Conservation (phyloP, 2,329 filamentous ascomycete genomes). For the Botryotinia narcissicola region DNA sequence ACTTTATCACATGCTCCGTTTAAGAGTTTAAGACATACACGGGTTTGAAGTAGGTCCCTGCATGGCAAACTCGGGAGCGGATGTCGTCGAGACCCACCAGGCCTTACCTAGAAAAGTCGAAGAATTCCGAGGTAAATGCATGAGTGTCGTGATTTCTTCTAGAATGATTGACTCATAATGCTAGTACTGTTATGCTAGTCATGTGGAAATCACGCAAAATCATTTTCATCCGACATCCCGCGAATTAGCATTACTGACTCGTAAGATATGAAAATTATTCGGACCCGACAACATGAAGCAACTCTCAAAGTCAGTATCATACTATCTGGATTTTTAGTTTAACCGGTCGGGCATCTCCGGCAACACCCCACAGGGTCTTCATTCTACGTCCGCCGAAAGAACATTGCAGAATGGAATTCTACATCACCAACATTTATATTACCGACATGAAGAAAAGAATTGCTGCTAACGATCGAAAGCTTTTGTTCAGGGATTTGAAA, state of each 20-base stretch:
- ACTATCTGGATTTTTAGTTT: background rate
- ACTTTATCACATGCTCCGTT: background rate
- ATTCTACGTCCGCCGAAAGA: background rate
- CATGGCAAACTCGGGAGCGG: background rate
- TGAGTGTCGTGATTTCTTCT: constrained; percentile 1
- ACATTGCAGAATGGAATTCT: background rate
- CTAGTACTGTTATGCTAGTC: background rate
- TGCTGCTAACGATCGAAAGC: background rate
- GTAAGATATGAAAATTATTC: background rate
- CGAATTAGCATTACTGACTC: background rate
- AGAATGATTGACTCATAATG: background rate
- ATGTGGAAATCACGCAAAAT: background rate
- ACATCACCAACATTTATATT: background rate
- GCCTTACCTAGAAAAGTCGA: background rate
- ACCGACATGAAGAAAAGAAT: background rate
- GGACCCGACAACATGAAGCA: background rate
- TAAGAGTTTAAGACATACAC: background rate
- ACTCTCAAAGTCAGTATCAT: background rate
- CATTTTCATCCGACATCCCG: background rate
- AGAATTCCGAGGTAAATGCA: background rate
- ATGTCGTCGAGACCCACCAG: background rate
- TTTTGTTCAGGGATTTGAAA: background rate
- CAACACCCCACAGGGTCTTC: background rate
- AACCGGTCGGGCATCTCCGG: background rate
- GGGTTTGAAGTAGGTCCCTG: background rate